Percentiles rank a stretch among this genome's conserved stretches.
phyloP scores from a whole-genome alignment of 176 grass and related monocot genomes.

The Typha latifolia region DNA sequence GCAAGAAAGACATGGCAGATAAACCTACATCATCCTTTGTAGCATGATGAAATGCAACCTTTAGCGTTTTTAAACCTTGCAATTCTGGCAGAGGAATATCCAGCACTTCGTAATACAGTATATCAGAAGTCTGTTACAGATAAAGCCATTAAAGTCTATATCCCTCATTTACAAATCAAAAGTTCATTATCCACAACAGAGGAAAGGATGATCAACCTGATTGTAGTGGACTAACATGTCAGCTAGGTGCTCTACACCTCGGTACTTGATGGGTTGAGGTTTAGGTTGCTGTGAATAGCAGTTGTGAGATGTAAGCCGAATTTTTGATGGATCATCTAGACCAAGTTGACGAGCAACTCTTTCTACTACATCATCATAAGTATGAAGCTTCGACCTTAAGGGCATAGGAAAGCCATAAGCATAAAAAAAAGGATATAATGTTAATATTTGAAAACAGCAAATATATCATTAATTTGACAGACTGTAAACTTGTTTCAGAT shows the following conservation, averaged over 20 bases:
- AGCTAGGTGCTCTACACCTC: conserved; percentile 45
- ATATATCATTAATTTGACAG: background rate
- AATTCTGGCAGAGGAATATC: conserved; percentile 81
- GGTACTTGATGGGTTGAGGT: conserved; percentile 60
- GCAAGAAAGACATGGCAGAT: background rate
- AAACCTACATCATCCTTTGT: conserved; percentile 38
- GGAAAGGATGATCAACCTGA: conserved; percentile 37
- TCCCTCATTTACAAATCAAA: background rate
- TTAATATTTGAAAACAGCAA: conserved; percentile 6
- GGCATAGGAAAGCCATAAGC: conserved; percentile 7
- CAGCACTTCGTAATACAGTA: conserved; percentile 68
- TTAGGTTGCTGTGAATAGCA: conserved; percentile 46
- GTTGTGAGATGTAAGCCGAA: conserved; percentile 64
- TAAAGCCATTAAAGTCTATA: conserved; percentile 11
- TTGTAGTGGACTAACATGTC: conserved; percentile 49
- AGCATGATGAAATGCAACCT: conserved; percentile 47
- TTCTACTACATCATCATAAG: conserved; percentile 81
- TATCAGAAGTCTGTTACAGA: conserved; percentile 43
- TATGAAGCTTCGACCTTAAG: conserved; percentile 51
- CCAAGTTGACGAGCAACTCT: conserved; percentile 57
- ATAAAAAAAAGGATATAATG: conserved; percentile 3
- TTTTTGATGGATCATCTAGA: conserved; percentile 64
- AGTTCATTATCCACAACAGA: background rate
- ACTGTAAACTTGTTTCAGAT: background rate
- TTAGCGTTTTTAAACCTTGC: conserved; percentile 55